These are phyloP conservation scores for Tylopilus cervinicoccineus DNA, from an alignment of 768 basidiomycete genomes.

Conservation along the genomic window DNA sequence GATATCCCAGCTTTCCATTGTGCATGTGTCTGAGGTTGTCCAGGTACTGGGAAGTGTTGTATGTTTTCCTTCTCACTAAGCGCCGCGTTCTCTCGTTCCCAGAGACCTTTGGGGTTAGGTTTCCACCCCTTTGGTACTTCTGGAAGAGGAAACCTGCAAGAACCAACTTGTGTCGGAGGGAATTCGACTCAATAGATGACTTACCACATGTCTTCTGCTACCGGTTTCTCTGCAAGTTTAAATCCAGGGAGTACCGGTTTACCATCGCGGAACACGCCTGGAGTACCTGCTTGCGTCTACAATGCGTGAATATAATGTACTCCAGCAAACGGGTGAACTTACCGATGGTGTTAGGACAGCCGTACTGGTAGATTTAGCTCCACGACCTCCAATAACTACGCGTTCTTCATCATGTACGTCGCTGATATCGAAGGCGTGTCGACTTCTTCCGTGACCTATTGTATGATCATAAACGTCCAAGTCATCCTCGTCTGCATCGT, in stretches of 20 bases:
- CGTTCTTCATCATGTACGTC: slow-evolving; percentile 64
- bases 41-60: slow-evolving; percentile 16
- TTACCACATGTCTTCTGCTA: slow-evolving; percentile 68
- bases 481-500: slow-evolving; percentile 94
- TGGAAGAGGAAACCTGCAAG: slow-evolving; percentile 74
- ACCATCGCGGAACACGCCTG: slow-evolving; percentile 66
- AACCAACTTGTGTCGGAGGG: slow-evolving; percentile 14
- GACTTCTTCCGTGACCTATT: slow-evolving; percentile 35
- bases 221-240: slow-evolving; percentile 58
- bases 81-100: slow-evolving; percentile 46
- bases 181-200: slow-evolving; percentile 20
- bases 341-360: slow-evolving; percentile 10
- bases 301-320: slow-evolving; percentile 12
- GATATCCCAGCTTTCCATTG: slow-evolving; percentile 60
- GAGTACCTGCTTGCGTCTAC: slow-evolving; percentile 14
- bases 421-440: slow-evolving; percentile 61
- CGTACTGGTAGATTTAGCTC: slow-evolving; percentile 7
- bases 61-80: slow-evolving; percentile 44
- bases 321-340: not conserved
- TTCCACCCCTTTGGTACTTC: slow-evolving; percentile 82
- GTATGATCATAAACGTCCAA: slow-evolving; percentile 72
- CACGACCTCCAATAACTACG: slow-evolving; percentile 38
- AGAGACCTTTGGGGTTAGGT: slow-evolving; percentile 78
- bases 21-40: slow-evolving; percentile 34
- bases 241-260: slow-evolving; percentile 73